Percentiles rank a stretch among this genome's conserved stretches.
Conservation (phyloP, 768 basidiomycete genomes). For the Russula dissimulans region DNA sequence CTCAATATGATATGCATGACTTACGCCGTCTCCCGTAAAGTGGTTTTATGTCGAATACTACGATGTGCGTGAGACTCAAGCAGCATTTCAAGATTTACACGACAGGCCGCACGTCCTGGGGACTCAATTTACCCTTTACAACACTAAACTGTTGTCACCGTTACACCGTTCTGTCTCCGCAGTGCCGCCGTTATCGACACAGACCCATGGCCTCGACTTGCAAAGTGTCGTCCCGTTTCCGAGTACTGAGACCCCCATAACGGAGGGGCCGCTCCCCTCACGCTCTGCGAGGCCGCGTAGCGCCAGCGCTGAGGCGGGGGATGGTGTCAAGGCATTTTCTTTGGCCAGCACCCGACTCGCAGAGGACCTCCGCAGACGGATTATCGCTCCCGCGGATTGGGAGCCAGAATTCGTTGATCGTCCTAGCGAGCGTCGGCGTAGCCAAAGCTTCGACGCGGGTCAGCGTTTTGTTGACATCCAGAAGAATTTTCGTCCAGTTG, state of each 20-base stretch:
- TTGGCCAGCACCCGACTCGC: slow-evolving; percentile 13
- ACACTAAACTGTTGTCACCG: slow-evolving; percentile 6
- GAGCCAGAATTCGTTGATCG: slow-evolving; percentile 8
- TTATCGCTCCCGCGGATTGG: slow-evolving; percentile 12
- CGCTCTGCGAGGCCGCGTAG: slow-evolving; percentile 17
- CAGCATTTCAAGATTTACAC: slow-evolving; percentile 43
- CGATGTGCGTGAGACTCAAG: slow-evolving; percentile 49
- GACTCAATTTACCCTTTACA: slow-evolving; percentile 14
- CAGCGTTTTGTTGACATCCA: slow-evolving; percentile 1
- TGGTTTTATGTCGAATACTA: slow-evolving; percentile 58
- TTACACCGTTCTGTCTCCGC: neutral
- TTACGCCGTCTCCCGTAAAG: slow-evolving; percentile 16
- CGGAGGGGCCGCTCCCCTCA: neutral
- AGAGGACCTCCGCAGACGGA: slow-evolving; percentile 16
- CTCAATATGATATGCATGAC: neutral
- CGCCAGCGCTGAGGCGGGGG: slow-evolving; percentile 20
- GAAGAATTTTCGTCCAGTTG: neutral
- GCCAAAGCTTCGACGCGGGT: slow-evolving; percentile 16
- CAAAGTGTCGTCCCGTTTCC: slow-evolving; percentile 17
- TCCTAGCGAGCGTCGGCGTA: slow-evolving; percentile 17
- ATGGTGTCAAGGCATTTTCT: slow-evolving; percentile 20
- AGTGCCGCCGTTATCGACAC: neutral
- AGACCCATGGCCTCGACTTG: neutral
- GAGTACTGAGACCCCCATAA: neutral
- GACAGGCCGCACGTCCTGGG: slow-evolving; percentile 23